Percentiles rank a stretch among this genome's conserved stretches.
phyloP scores from a whole-genome alignment of 225 moss, liverwort and hornwort genomes.

The Bryoerythrophyllum caledonicum region DNA sequence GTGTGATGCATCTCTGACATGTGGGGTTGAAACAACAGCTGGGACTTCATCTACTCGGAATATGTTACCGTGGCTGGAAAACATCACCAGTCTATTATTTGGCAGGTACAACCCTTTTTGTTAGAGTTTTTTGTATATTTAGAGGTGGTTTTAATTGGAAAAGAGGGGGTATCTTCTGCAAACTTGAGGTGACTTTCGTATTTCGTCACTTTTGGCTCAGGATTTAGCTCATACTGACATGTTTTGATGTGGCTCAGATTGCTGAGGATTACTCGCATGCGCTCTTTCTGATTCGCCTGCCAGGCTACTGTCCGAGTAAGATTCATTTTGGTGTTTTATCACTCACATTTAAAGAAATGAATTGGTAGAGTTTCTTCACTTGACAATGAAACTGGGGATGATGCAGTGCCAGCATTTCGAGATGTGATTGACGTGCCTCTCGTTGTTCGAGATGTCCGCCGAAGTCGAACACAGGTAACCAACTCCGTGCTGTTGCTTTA shows the following conservation, averaged over 20 bases:
- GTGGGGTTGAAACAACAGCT: constrained; percentile 56
- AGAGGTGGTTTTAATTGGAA: no score
- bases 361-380: background rate
- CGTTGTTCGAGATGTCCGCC: constrained; percentile 62
- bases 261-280: constrained; percentile 88
- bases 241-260: constrained; percentile 41
- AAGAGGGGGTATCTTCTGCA: no score
- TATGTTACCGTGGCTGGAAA: constrained; percentile 69
- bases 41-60: constrained; percentile 94
- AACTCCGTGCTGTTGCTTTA: constrained; percentile 1
- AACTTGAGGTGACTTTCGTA: no score
- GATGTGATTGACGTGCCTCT: constrained; percentile 88
- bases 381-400: constrained; percentile 19
- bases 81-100: constrained; percentile 75
- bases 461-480: constrained; percentile 67
- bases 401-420: constrained; percentile 84
- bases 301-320: constrained; percentile 88
- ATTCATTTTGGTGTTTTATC: background rate
- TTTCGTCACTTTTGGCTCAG: no score
- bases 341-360: background rate
- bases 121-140: background rate
- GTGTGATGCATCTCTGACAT: background rate
- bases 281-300: constrained; percentile 72
- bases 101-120: constrained; percentile 52
- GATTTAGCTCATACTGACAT: background rate